Percentiles rank a stretch among this genome's conserved stretches.
These are phyloP conservation scores for Ophiostoma piceae DNA, from an alignment of 2,329 filamentous ascomycete species.

Conservation along the genomic window DNA sequence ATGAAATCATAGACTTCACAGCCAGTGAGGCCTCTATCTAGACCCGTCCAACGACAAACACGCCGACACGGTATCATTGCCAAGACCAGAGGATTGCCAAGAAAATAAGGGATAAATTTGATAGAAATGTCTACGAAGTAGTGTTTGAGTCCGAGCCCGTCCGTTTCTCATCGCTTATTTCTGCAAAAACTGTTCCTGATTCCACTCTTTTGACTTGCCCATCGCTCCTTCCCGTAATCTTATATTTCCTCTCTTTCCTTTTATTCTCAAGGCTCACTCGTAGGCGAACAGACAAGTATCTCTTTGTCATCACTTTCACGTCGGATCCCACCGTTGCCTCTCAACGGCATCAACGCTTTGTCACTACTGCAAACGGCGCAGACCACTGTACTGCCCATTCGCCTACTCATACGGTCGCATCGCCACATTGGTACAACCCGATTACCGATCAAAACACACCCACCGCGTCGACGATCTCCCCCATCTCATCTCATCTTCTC, in stretches of 20 bases:
- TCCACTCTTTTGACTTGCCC: not conserved
- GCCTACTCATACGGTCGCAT: not conserved
- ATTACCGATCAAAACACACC: not conserved
- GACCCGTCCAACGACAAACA: not conserved
- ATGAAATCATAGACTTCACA: not conserved
- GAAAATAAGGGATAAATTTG: not conserved
- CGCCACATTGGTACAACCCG: not conserved
- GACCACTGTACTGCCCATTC: not conserved
- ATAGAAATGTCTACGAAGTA: not conserved
- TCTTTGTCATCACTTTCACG: constrained; percentile 1
- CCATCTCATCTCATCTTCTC: not conserved
- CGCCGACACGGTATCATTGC: not conserved
- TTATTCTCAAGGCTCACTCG: not conserved
- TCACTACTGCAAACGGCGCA: not conserved
- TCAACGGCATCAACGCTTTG: not conserved
- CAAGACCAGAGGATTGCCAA: not conserved
- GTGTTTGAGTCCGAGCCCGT: not conserved
- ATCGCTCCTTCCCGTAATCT: not conserved
- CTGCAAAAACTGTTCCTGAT: not conserved
- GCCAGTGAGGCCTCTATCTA: not conserved
- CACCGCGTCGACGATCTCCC: not conserved
- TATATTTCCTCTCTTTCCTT: not conserved
- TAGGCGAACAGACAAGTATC: not conserved
- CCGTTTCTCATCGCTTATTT: not conserved
- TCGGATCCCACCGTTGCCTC: not conserved